Conservation (phyloP, 1,284 basidiomycete species). For the Cryptococcus jaspeensis region DNA sequence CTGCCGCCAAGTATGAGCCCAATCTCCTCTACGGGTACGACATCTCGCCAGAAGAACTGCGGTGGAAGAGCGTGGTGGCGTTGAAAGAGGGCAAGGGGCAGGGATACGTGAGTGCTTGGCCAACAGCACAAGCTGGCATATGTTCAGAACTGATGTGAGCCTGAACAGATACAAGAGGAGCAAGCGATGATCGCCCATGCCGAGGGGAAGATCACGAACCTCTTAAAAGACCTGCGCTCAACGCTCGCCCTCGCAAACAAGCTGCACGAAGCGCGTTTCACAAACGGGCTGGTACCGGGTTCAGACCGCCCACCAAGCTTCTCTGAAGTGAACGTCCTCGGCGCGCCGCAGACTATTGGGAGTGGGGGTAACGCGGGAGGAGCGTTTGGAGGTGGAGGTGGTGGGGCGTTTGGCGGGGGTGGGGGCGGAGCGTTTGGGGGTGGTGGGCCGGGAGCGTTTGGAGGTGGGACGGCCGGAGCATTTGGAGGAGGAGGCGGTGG, state of each 20-base stretch:
- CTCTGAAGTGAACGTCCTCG: slow-evolving; percentile 31
- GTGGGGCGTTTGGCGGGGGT: slow-evolving; percentile 1
- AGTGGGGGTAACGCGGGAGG: neutral
- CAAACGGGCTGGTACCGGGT: slow-evolving; percentile 17
- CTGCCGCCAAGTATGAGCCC: slow-evolving; percentile 67
- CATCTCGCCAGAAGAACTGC: slow-evolving; percentile 76
- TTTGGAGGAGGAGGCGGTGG: slow-evolving; percentile 17
- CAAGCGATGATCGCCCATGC: slow-evolving; percentile 22
- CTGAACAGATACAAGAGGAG: slow-evolving; percentile 39
- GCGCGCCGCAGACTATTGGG: neutral
- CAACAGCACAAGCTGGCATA: neutral
- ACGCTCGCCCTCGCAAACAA: slow-evolving; percentile 31
- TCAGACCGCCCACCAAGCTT: slow-evolving; percentile 29
- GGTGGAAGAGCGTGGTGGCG: slow-evolving; percentile 65
- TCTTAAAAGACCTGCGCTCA: slow-evolving; percentile 25
- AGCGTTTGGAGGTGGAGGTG: slow-evolving; percentile 5
- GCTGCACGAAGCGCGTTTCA: slow-evolving; percentile 41
- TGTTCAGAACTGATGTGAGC: neutral
- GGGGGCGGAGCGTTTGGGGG: slow-evolving; percentile 5
- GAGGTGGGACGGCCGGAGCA: slow-evolving; percentile 10
- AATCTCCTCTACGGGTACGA: slow-evolving; percentile 69
- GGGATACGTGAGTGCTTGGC: slow-evolving; percentile 64
- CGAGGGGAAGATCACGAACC: slow-evolving; percentile 26
- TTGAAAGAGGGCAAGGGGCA: slow-evolving; percentile 59
- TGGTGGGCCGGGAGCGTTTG: too few species aligned